A percentile compares a stretch with the other conserved stretches of the same genome.
phyloP scores from a whole-genome alignment of 768 basidiomycete genomes.

The Suillus lakei region DNA sequence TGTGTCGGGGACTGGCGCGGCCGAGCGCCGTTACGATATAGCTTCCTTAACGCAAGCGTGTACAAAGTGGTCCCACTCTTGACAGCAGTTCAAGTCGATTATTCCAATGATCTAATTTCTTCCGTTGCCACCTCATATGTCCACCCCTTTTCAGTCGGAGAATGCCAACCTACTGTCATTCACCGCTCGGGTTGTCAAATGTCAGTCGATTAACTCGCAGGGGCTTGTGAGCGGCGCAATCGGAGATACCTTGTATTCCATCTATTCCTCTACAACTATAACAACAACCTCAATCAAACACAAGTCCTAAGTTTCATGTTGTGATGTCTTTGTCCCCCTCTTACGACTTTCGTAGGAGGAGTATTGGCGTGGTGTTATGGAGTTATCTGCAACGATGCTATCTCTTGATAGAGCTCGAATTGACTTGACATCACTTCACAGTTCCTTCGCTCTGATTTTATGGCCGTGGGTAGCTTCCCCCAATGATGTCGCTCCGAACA shows the following conservation, averaged over 20 bases:
- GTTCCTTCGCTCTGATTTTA: slow-evolving; percentile 14
- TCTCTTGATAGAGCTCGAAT: too few species aligned
- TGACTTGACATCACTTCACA: background rate
- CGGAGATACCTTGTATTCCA: slow-evolving; percentile 23
- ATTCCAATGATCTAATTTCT: slow-evolving; percentile 7
- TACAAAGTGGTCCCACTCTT: slow-evolving; percentile 14
- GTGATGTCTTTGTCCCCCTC: background rate
- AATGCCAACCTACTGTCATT: slow-evolving; percentile 17
- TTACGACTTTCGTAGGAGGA: slow-evolving; percentile 7
- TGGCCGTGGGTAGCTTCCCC: slow-evolving; percentile 5
- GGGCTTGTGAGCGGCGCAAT: slow-evolving; percentile 19
- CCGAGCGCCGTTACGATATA: too few species aligned
- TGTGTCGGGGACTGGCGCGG: too few species aligned
- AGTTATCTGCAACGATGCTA: slow-evolving; percentile 7
- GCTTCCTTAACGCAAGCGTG: slow-evolving; percentile 12
- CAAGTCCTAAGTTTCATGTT: background rate
- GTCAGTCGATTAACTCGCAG: slow-evolving; percentile 17
- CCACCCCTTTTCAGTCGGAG: background rate
- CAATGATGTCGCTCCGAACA: background rate
- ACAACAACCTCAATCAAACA: background rate
- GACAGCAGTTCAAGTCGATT: slow-evolving; percentile 11
- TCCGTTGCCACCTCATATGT: background rate
- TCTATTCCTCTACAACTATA: slow-evolving; percentile 4
- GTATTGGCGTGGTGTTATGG: slow-evolving; percentile 13
- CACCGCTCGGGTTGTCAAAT: slow-evolving; percentile 13